Percentiles rank a stretch among this genome's conserved stretches.
Evolutionary conservation across 2,329 filamentous ascomycete genomes (phyloP).

Genomic region (Pseudogymnoascus sp.): DNA sequence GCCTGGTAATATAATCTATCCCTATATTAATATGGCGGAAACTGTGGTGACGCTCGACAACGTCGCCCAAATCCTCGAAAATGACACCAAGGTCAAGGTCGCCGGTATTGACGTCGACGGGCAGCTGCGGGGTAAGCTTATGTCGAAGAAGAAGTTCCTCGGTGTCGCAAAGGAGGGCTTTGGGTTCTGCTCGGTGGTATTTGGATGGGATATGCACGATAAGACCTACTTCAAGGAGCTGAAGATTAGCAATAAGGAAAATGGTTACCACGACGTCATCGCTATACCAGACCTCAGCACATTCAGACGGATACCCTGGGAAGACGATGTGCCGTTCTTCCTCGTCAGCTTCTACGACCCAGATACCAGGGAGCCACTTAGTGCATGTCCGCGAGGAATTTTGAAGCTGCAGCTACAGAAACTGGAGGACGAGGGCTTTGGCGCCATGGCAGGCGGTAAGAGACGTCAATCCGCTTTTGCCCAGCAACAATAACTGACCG

Average conservation of each 20-base stretch:
- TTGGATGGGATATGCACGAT: conserved; percentile 97
- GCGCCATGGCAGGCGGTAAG: conserved; percentile 83
- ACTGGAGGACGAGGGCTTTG: conserved; percentile 59
- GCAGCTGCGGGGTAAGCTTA: conserved; percentile 77
- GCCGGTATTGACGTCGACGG: conserved; percentile 84
- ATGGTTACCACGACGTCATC: conserved; percentile 79
- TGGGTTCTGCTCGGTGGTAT: conserved; percentile 89
- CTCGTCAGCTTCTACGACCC: conserved; percentile 77
- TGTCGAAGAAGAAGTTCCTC: conserved; percentile 89
- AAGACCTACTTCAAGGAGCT: conserved; percentile 80
- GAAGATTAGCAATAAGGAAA: conserved; percentile 79
- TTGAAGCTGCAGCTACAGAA: conserved; percentile 61
- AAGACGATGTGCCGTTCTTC: conserved; percentile 78
- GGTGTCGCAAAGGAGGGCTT: conserved; percentile 74
- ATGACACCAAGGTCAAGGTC: conserved; percentile 76
- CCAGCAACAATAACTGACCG: conserved; percentile 10
- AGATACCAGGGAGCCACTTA: conserved; percentile 61
- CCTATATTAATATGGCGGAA: neutral
- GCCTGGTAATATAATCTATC: neutral
- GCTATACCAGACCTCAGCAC: conserved; percentile 70
- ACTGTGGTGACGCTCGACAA: neutral
- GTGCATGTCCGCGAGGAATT: conserved; percentile 71
- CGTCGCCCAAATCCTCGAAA: conserved; percentile 48
- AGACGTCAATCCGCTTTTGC: conserved; percentile 10
- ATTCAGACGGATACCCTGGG: conserved; percentile 84